A percentile compares a stretch with the other conserved stretches of the same genome.
Conservation (phyloP, 805 yeast genomes). For the Kluyveromyces siamensis region DNA sequence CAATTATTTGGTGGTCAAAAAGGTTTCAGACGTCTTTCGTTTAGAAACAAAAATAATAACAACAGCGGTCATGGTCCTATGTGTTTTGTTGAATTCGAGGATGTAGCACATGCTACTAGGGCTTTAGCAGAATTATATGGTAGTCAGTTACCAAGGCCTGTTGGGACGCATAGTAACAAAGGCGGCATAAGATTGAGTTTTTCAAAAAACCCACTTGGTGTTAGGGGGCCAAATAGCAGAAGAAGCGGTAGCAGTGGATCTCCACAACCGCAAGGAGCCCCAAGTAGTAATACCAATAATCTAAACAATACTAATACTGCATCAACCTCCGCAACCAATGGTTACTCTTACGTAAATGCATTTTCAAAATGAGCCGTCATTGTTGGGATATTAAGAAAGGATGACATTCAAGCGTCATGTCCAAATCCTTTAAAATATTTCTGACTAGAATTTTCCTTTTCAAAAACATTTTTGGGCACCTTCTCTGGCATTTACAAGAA, state of each 20-base stretch:
- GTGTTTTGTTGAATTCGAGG: constrained; percentile 99
- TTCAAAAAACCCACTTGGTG: constrained; percentile 95
- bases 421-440: not conserved
- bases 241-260: constrained; percentile 26
- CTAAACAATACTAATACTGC: not conserved
- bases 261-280: constrained; percentile 4
- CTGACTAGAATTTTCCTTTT: not conserved
- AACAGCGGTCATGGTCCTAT: constrained; percentile 84
- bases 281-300: constrained; percentile 1
- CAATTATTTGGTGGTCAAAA: constrained; percentile 78
- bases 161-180: constrained; percentile 46
- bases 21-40: constrained; percentile 88
- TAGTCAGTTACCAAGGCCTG: constrained; percentile 75
- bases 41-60: constrained; percentile 59
- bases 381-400: not conserved
- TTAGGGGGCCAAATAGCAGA: constrained; percentile 59
- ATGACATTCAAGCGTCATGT: not conserved
- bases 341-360: not conserved
- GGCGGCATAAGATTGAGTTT: constrained; percentile 94
- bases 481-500: not conserved
- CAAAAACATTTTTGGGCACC: not conserved
- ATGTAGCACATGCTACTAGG: constrained; percentile 84
- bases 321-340: not conserved
- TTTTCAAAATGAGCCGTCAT: not conserved
- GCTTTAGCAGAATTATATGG: constrained; percentile 94